Evolutionary conservation across 108 stramenopile species (phyloP).

Genomic region (Nitzschia sp.): DNA sequence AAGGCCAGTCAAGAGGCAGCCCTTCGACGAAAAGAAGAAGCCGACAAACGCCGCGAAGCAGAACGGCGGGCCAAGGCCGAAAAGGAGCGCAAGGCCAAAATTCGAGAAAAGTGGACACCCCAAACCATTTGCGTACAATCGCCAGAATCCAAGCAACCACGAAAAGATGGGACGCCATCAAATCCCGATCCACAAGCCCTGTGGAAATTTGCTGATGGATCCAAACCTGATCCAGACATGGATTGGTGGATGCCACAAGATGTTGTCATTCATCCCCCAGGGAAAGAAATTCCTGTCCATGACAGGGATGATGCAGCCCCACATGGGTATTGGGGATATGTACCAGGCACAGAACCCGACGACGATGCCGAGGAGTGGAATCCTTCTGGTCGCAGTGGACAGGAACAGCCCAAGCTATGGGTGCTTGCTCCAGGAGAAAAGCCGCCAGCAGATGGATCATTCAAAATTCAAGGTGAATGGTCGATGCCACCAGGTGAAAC

Average conservation of each 20-base stretch:
- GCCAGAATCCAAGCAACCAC: constrained; percentile 2
- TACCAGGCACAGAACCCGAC: constrained; percentile 11
- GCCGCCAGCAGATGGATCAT: not conserved
- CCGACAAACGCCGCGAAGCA: constrained; percentile 5
- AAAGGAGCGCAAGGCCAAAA: not conserved
- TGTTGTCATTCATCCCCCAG: constrained; percentile 10
- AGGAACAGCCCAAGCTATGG: not conserved
- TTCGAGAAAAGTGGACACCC: constrained; percentile 11
- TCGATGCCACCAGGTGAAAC: constrained; percentile 10
- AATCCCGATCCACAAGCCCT: not conserved
- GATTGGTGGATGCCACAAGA: constrained; percentile 16
- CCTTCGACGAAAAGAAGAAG: constrained; percentile 3
- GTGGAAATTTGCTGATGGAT: constrained; percentile 4
- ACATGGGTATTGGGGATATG: constrained; percentile 11
- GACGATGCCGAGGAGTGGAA: constrained; percentile 19
- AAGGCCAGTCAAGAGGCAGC: constrained; percentile 14
- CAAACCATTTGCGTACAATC: constrained; percentile 5
- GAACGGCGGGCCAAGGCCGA: constrained; percentile 2
- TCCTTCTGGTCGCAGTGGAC: not conserved
- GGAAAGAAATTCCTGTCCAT: not conserved
- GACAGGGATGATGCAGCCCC: not conserved
- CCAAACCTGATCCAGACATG: constrained; percentile 2
- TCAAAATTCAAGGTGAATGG: constrained; percentile 20
- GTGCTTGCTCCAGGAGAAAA: constrained; percentile 7
- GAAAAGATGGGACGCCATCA: not conserved